Conservation (phyloP, 23 red algal species). For the Gracilaria gracilis region DNA sequence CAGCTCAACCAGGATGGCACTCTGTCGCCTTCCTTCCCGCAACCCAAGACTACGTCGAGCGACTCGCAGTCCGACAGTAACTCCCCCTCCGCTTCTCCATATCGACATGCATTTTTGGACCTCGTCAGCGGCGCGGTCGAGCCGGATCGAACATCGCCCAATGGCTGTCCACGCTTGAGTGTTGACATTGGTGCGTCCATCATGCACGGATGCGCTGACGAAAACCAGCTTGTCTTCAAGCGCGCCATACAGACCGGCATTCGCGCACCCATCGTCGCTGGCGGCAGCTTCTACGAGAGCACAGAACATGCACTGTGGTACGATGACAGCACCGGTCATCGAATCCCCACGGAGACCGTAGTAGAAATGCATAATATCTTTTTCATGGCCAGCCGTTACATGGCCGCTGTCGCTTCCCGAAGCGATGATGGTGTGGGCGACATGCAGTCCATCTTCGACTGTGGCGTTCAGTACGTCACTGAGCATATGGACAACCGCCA, state of each 20-base stretch:
- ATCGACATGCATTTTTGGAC: constrained; percentile 22
- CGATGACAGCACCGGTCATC: constrained; percentile 10
- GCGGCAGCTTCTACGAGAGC: constrained; percentile 65
- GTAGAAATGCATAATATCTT: constrained; percentile 67
- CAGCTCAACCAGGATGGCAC: neutral
- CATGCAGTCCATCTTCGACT: constrained; percentile 58
- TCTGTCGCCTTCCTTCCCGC: constrained; percentile 7
- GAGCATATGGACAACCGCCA: constrained; percentile 42
- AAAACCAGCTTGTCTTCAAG: constrained; percentile 72
- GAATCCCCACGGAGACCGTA: constrained; percentile 49
- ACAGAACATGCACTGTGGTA: constrained; percentile 68
- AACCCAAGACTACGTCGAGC: neutral
- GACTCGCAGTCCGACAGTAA: neutral
- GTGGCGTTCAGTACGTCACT: constrained; percentile 52
- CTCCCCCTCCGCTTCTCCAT: neutral
- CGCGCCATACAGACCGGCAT: constrained; percentile 52
- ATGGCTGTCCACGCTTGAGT: constrained; percentile 3
- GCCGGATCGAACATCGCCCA: neutral
- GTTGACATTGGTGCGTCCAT: constrained; percentile 93
- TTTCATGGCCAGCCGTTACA: constrained; percentile 66
- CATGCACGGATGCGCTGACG: constrained; percentile 82
- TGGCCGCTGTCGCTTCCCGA: constrained; percentile 45
- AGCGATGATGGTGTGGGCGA: constrained; percentile 47
- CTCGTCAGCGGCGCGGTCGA: constrained; percentile 23
- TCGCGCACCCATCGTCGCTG: constrained; percentile 68